Base-by-base conservation (phyloP, 345 rosid species). In the Citrus australasica region DNA sequence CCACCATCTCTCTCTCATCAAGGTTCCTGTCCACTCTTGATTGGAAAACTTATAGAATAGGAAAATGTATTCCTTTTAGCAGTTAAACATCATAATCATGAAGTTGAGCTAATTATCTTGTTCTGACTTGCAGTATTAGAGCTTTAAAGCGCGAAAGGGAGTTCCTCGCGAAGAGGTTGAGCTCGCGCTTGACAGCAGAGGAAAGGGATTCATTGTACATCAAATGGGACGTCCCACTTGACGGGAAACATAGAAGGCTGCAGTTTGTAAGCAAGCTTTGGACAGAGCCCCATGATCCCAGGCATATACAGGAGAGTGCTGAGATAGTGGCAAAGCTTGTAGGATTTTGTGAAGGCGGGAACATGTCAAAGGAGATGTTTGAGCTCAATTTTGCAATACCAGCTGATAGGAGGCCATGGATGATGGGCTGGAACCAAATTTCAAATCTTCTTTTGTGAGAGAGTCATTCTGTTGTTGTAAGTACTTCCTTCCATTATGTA, bases 281-380 rank as follows among this genome's bases (percentile, higher is more conserved):
- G 99, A 91, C 91, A 53, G 92, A 97, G 85, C 98, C 98, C 81
- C 91, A 90, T 51, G 98, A 97, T 75, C 76, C 96, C 60, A 95
- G 81, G 70, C 93, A 97, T 78, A 79, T 97, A 79, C 87, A 97
- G 73, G 97, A 96, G 83, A 96, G 99, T 83, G 97, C 99, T 64
- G 95, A 90, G 83, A 94, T 92, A 55, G 98, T 97, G 56, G 99
- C 98, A 30, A 97, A 84, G 85, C 94, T 97, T 35, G 98, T 97
- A 32, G 98, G 99, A 65, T 91, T 94, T 83, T 85, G 92, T 27
- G 98, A 89, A 84, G 87, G 93, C 25, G 98, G 96, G 8, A 92
- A 92, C 83, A 85, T 97, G 79, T 89, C 99, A 11, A 97, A 94
- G 84, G 98, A 94, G 89, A 97, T 97, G 99, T 97, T 97, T 80